These are phyloP conservation scores for Toxoplasma gondii DNA, from an alignment of 169 alveolate species.

Conservation along the genomic window DNA sequence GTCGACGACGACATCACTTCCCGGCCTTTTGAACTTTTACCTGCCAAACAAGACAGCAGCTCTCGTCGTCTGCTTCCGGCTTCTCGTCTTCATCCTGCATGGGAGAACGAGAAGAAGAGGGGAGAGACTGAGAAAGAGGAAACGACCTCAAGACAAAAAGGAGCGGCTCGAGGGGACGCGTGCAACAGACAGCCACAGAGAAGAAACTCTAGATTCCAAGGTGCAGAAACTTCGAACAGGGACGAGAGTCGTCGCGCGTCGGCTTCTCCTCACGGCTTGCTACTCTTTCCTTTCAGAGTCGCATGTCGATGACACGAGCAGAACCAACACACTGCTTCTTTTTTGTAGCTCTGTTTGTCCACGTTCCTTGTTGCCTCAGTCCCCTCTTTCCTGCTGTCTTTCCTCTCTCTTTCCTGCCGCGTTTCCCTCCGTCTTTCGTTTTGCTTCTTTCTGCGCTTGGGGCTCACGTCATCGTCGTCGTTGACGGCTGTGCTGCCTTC, in stretches of 20 bases:
- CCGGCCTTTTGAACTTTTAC: background rate
- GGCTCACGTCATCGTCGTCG: slow-evolving; percentile 37
- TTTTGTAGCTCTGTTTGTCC: no score
- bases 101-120: background rate
- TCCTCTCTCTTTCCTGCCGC: background rate
- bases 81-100: background rate
- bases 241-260: background rate
- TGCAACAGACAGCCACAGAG: background rate
- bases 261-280: background rate
- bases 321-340: no score
- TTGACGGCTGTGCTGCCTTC: slow-evolving; percentile 28
- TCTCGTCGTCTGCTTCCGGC: background rate
- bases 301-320: no score
- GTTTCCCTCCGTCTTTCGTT: background rate
- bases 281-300: no score
- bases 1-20: no score
- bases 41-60: slow-evolving; percentile 34
- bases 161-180: background rate
- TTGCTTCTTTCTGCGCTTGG: background rate
- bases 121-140: no score
- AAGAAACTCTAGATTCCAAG: no score
- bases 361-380: background rate
- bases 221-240: no score
- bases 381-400: background rate
- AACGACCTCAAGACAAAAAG: no score